Percentiles rank a stretch among this genome's conserved stretches.
These are phyloP conservation scores for Nitzschia palea DNA, from an alignment of 108 stramenopile genomes.

Conservation along the genomic window DNA sequence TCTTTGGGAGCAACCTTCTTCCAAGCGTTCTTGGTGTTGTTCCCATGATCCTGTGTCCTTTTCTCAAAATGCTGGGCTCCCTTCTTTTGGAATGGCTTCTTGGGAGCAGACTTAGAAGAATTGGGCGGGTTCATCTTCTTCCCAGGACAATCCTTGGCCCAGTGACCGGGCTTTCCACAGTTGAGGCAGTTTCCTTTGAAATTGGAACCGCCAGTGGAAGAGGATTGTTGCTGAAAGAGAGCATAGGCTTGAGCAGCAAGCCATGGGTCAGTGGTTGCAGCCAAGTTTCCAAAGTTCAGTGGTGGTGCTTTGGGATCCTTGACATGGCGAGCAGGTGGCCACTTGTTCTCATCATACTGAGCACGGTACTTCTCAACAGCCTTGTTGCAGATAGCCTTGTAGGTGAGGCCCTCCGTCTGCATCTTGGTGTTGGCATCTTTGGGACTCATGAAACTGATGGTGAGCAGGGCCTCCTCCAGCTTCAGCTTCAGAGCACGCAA, in stretches of 20 bases:
- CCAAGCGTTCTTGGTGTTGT: background rate
- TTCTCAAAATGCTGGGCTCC: background rate
- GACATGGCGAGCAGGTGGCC: no score
- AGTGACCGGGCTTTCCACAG: slow-evolving; percentile 1
- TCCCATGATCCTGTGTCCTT: background rate
- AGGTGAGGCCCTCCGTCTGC: background rate
- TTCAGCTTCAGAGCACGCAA: background rate
- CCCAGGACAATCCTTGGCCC: no score
- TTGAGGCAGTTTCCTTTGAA: background rate
- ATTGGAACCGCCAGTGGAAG: background rate
- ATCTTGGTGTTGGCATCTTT: background rate
- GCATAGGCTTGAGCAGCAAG: background rate
- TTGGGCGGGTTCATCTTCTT: no score
- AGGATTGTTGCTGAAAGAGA: background rate
- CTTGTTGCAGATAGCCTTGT: background rate
- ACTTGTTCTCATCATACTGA: no score
- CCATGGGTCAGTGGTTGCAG: background rate
- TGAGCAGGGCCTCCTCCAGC: background rate
- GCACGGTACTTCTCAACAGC: background rate
- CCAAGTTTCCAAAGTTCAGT: no score
- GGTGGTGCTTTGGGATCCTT: no score
- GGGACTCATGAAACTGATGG: background rate
- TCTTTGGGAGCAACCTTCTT: background rate
- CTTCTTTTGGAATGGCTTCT: no score
- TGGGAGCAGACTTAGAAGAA: no score